Conservation (phyloP, 177 flowering plant genomes). For the Vitis hybrid region DNA sequence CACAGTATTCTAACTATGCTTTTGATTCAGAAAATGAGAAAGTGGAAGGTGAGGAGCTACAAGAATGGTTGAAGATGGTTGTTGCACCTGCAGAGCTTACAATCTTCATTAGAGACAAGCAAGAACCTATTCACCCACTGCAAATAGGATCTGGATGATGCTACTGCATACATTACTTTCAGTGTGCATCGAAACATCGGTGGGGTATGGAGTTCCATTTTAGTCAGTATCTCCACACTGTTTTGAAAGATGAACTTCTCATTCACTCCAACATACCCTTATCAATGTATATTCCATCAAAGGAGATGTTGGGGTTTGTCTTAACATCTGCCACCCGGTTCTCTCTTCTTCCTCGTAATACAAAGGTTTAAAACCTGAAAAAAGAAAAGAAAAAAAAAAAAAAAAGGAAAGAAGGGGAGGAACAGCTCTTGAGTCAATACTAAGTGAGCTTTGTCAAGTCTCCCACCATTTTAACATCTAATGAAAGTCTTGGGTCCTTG, state of each 20-base stretch:
- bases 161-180: neutral
- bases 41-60: conserved; percentile 93
- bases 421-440: conserved; percentile 1
- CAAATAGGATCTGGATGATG: conserved; percentile 30
- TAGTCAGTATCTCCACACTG: no score
- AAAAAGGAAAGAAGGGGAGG: neutral
- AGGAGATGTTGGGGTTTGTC: neutral
- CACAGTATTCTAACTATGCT: neutral
- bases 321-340: neutral
- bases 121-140: conserved; percentile 56
- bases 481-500: neutral
- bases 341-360: neutral
- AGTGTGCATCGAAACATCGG: neutral
- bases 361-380: neutral
- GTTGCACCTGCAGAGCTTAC: conserved; percentile 82
- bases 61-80: conserved; percentile 80
- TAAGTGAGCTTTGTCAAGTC: conserved; percentile 1
- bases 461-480: conserved; percentile 1
- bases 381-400: neutral
- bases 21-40: conserved; percentile 71
- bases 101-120: conserved; percentile 59
- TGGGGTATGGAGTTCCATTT: no score
- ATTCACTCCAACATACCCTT: conserved; percentile 3
- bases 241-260: neutral
- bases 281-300: conserved; percentile 21